phyloP scores from a whole-genome alignment of 192 early-diverging fungal genomes.

The Podochytrium sp. region DNA sequence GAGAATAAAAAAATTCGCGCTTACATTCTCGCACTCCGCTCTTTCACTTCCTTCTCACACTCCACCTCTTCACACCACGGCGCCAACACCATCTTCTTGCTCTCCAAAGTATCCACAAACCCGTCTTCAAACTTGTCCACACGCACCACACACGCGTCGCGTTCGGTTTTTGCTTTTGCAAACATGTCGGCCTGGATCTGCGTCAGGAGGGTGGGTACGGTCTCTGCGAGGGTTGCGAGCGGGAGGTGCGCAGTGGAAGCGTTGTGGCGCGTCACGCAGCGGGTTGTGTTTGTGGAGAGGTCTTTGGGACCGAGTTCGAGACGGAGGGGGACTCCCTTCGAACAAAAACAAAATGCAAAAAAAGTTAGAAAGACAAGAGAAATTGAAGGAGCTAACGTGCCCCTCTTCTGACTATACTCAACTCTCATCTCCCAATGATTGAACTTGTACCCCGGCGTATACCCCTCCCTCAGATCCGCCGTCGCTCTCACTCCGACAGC shows the following conservation, averaged over 20 bases:
- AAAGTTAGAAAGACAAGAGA: neutral
- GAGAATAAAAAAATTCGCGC: neutral
- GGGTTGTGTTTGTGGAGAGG: constrained; percentile 74
- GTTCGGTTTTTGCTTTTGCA: constrained; percentile 72
- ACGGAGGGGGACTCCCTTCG: constrained; percentile 90
- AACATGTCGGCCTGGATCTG: constrained; percentile 92
- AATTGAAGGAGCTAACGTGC: too few relatives aligned
- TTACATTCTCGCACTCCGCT: constrained; percentile 70
- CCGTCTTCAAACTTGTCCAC: constrained; percentile 84
- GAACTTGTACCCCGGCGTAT: constrained; percentile 97
- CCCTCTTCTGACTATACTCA: too few relatives aligned
- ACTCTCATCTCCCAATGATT: constrained; percentile 96
- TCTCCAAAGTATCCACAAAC: constrained; percentile 89
- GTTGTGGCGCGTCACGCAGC: constrained; percentile 82
- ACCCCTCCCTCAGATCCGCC: constrained; percentile 78
- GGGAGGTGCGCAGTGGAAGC: constrained; percentile 64
- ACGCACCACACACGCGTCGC: constrained; percentile 72
- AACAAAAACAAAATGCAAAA: neutral
- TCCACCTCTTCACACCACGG: constrained; percentile 91
- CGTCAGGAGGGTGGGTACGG: constrained; percentile 65
- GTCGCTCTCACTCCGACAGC: constrained; percentile 77
- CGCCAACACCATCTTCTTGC: constrained; percentile 81
- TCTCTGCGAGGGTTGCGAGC: constrained; percentile 57
- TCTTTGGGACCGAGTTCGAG: constrained; percentile 97
- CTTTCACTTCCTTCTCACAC: constrained; percentile 98